Evolutionary conservation across 495 filamentous ascomycete genomes (phyloP), one percentile per base, ranked within the genome.

Genomic region (Podospora anserina): DNA sequence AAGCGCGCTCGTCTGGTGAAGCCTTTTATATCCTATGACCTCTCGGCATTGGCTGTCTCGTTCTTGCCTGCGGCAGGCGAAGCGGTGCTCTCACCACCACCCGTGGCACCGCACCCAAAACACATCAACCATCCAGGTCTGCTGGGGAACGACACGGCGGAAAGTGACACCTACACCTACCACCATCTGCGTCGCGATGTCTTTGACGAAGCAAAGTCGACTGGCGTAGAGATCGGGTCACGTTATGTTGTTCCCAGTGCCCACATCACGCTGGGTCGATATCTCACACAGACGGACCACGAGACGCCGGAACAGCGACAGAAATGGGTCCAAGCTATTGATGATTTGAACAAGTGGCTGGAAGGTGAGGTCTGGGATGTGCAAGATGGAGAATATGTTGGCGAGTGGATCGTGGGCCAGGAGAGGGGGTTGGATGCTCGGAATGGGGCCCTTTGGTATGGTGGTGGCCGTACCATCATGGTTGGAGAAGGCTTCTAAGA

Each of bases 141-240:
- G 15, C 11, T 15, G 7, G 58, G 61, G 4, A 64, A 20, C 11
- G 56, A 23, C 60, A 65, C 60, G 9, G 44, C 66, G 0, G 74
- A 76, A 18, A 79, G 83, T 7, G 89, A 92, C 68, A 53, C 30
- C 0, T 97, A 92, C 77, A 92, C 91, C 2, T 98, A 96, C 77
- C 94, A 97, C 72, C 94, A 97, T 77, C 87, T 98, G 5, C 88
- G 94, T 1, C 82, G 90, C 3, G 92, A 97, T 77, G 77, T 96
- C 16, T 93, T 87, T 75, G 81, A 82, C 19, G 77, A 87, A n/a
- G 83, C 84, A 15, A 77, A 81, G 58, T 78, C 77, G 2, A 82
- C 85, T 2, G 90, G 90, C 0, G 82, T 92, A 7, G 76, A 78
- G 11, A 82, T 96, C 16, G 85, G 78, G 18, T 90, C 89, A 34